These are phyloP conservation scores for Oropetium thomaeum DNA, from an alignment of 176 grass and related monocot genomes.

Conservation along the genomic window DNA sequence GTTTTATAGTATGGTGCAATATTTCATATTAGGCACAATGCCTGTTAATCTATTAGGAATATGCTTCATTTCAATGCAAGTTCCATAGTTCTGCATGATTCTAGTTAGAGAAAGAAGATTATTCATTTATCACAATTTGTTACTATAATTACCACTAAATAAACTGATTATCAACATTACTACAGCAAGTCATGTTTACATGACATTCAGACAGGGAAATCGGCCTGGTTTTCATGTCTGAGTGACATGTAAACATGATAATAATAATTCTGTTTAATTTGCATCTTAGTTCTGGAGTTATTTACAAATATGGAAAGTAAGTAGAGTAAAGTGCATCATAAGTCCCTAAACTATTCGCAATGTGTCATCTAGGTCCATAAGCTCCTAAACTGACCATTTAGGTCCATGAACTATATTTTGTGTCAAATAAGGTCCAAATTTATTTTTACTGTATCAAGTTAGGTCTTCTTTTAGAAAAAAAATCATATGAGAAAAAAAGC, in stretches of 20 bases:
- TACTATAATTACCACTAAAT: not conserved
- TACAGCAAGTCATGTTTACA: not conserved
- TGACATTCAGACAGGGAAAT: too few relatives aligned
- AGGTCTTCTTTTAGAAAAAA: too few relatives aligned
- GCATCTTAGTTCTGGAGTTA: not conserved
- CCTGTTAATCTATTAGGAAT: too few relatives aligned
- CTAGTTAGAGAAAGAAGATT: not conserved
- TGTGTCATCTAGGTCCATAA: too few relatives aligned
- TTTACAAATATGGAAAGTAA: not conserved
- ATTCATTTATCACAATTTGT: conserved; percentile 9
- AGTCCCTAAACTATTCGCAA: too few relatives aligned
- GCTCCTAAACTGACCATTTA: too few relatives aligned
- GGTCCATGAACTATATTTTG: too few relatives aligned
- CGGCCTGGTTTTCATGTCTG: too few relatives aligned
- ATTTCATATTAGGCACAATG: not conserved
- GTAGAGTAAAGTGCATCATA: too few relatives aligned
- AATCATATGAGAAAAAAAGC: too few relatives aligned
- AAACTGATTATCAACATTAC: not conserved
- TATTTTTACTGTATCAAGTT: too few relatives aligned
- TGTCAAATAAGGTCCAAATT: too few relatives aligned
- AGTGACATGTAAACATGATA: not conserved
- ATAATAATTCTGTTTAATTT: not conserved
- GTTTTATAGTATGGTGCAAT: not conserved
- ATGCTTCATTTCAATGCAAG: not conserved
- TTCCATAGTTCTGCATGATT: not conserved